phyloP scores from a whole-genome alignment of 805 yeast species.

The Monosporozyma unispora region DNA sequence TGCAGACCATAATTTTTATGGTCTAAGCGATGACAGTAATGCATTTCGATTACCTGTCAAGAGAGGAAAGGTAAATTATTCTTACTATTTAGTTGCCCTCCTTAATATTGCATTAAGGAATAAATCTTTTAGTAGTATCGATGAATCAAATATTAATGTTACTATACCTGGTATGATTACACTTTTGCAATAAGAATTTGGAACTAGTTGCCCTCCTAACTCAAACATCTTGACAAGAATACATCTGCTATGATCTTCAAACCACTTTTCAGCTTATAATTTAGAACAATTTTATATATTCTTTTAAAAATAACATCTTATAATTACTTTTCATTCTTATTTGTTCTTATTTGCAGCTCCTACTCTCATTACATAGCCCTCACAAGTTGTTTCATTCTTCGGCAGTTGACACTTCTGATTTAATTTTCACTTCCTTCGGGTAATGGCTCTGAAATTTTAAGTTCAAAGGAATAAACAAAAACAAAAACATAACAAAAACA shows the following conservation, averaged over 20 bases:
- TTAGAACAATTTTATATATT: no score
- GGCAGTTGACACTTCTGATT: not conserved
- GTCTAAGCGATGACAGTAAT: slow-evolving; percentile 33
- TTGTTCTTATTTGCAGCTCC: no score
- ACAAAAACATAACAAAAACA: no score
- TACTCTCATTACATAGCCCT: no score
- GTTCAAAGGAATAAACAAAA: not conserved
- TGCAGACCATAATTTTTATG: slow-evolving; percentile 81
- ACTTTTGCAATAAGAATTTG: not conserved
- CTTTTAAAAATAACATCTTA: no score
- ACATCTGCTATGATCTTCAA: no score
- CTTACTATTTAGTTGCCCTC: slow-evolving; percentile 27
- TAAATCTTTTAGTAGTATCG: not conserved
- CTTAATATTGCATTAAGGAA: not conserved
- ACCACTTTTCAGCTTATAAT: no score
- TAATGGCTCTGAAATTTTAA: not conserved
- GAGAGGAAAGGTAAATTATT: slow-evolving; percentile 46
- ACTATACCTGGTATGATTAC: not conserved
- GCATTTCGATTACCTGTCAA: slow-evolving; percentile 36
- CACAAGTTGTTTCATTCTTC: not conserved
- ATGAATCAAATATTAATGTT: not conserved
- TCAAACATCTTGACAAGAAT: no score
- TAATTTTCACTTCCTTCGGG: not conserved
- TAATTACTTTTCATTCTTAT: no score
- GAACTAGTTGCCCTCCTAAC: not conserved